These are phyloP conservation scores for Tetrapisispora nanseiensis DNA, from an alignment of 805 yeast species.

Conservation along the genomic window DNA sequence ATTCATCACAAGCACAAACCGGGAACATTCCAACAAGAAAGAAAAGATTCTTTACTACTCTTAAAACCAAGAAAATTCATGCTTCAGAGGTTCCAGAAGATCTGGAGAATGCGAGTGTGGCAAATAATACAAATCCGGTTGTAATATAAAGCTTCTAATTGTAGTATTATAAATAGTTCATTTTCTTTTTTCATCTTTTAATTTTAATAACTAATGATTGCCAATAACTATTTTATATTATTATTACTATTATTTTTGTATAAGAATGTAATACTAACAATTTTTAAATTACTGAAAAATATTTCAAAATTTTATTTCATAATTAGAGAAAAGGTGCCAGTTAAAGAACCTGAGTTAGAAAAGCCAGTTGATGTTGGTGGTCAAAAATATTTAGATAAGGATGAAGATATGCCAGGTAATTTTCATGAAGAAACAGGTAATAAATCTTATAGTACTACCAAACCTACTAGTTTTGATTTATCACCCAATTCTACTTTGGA, in stretches of 20 bases:
- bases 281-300: background rate
- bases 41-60: constrained; percentile 7
- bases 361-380: background rate
- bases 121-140: background rate
- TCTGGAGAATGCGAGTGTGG: background rate
- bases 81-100: background rate
- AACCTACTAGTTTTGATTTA: background rate
- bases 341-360: background rate
- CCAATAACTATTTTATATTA: background rate
- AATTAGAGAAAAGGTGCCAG: background rate
- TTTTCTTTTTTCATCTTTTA: background rate
- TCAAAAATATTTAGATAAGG: background rate
- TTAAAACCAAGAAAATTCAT: constrained; percentile 8
- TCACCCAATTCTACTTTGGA: background rate
- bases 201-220: background rate
- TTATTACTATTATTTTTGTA: background rate
- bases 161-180: constrained; percentile 1
- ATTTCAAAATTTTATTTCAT: background rate
- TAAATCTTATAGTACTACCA: background rate
- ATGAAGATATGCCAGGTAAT: background rate
- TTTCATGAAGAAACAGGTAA: background rate
- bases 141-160: background rate
- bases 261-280: constrained; percentile 1
- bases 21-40: constrained; percentile 1
- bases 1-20: background rate